Conservation (phyloP, 2,329 filamentous ascomycete genomes). For the Moelleriella libera region DNA sequence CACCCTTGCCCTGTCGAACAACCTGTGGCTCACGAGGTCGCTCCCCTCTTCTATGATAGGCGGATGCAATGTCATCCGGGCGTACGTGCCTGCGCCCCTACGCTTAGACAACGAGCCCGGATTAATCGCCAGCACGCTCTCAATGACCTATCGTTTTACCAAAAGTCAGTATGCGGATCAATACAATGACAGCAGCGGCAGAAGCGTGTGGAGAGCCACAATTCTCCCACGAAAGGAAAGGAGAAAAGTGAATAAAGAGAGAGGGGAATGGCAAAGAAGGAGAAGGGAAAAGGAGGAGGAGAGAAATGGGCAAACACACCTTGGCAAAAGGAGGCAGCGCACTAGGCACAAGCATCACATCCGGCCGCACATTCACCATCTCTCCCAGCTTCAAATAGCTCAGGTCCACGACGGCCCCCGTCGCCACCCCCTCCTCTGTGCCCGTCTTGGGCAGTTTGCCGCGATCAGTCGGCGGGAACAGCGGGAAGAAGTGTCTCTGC, state of each 20-base stretch:
- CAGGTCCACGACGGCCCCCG: conserved; percentile 68
- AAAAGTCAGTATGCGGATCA: too few species aligned
- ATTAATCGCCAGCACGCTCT: conserved; percentile 82
- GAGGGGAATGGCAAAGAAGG: too few species aligned
- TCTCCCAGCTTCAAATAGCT: conserved; percentile 81
- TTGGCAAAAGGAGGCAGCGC: conserved; percentile 76
- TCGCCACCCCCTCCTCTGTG: conserved; percentile 41
- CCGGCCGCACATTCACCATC: conserved; percentile 74
- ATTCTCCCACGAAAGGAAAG: too few species aligned
- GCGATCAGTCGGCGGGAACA: conserved; percentile 70
- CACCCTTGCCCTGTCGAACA: conserved; percentile 73
- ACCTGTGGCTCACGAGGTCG: conserved; percentile 52
- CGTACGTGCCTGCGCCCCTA: conserved; percentile 72
- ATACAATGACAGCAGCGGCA: too few species aligned
- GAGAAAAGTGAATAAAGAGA: too few species aligned
- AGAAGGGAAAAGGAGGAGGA: too few species aligned
- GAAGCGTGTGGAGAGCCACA: too few species aligned
- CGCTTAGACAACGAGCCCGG: conserved; percentile 79
- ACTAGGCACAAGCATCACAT: conserved; percentile 74
- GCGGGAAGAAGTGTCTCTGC: conserved; percentile 79
- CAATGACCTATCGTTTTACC: conserved; percentile 54
- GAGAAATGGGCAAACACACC: conserved; percentile 32
- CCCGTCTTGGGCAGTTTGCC: conserved; percentile 52
- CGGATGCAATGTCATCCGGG: conserved; percentile 61
- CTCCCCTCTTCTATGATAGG: conserved; percentile 45